A percentile compares a stretch with the other conserved stretches of the same genome.
Conservation (phyloP, 805 yeast species). For the Candida jianshihensis region DNA sequence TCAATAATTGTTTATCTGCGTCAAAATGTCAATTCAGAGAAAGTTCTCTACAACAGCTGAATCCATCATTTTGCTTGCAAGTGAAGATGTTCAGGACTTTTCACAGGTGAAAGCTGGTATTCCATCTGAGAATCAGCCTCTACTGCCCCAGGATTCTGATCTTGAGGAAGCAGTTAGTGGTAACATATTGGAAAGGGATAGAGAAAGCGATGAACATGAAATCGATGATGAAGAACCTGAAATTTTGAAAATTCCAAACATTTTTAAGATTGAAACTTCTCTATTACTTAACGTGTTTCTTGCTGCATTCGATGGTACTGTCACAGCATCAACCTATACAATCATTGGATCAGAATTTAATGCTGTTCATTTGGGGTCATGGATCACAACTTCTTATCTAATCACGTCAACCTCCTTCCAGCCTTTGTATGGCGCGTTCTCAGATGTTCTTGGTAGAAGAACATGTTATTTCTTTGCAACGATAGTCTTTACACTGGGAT, state of each 20-base stretch:
- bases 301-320: constrained; percentile 41
- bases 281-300: constrained; percentile 33
- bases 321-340: constrained; percentile 42
- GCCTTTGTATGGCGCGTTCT: constrained; percentile 34
- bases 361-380: constrained; percentile 29
- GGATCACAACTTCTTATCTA: constrained; percentile 37
- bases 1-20: neutral
- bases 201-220: neutral
- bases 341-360: constrained; percentile 36
- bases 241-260: constrained; percentile 15
- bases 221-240: constrained; percentile 8
- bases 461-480: constrained; percentile 30
- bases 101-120: neutral
- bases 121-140: neutral
- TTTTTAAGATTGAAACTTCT: constrained; percentile 28
- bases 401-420: constrained; percentile 35
- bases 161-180: neutral
- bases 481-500: constrained; percentile 27
- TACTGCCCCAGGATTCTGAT: neutral
- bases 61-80: constrained; percentile 9
- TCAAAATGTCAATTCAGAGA: neutral
- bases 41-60: constrained; percentile 8
- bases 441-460: constrained; percentile 33
- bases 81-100: constrained; percentile 11
- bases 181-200: no score